A percentile compares a stretch with the other conserved stretches of the same genome.
phyloP scores from a whole-genome alignment of 805 yeast genomes.

The Tetrapisispora arboricola region DNA sequence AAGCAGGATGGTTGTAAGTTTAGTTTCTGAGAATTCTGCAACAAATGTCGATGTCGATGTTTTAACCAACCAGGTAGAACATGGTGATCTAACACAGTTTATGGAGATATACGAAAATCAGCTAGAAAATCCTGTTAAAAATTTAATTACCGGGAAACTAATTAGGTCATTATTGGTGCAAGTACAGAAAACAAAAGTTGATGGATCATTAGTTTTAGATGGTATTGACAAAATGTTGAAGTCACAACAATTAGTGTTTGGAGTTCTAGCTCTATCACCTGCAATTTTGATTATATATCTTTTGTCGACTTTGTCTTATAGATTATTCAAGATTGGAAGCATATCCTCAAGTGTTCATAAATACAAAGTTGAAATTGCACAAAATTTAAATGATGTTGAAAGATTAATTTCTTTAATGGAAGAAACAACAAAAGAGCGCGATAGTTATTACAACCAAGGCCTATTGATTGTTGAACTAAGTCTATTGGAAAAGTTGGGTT shows the following conservation, averaged over 20 bases:
- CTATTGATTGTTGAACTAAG: constrained; percentile 56
- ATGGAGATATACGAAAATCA: constrained; percentile 75
- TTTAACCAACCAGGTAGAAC: constrained; percentile 38
- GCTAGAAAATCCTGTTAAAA: constrained; percentile 56
- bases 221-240: constrained; percentile 86
- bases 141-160: constrained; percentile 55
- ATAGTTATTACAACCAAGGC: constrained; percentile 40
- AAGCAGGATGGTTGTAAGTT: constrained; percentile 76
- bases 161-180: constrained; percentile 75
- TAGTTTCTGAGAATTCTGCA: constrained; percentile 16
- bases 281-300: constrained; percentile 50
- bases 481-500: constrained; percentile 43
- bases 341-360: constrained; percentile 20
- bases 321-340: constrained; percentile 17
- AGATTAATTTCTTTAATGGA: constrained; percentile 33
- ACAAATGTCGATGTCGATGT: constrained; percentile 14
- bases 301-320: constrained; percentile 27
- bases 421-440: constrained; percentile 17
- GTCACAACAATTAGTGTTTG: constrained; percentile 91
- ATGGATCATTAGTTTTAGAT: constrained; percentile 77
- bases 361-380: constrained; percentile 17
- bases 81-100: constrained; percentile 72
- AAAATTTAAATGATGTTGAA: constrained; percentile 49
- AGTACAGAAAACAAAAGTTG: constrained; percentile 93
- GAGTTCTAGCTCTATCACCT: constrained; percentile 83